A percentile compares a stretch with the other conserved stretches of the same genome.
These are phyloP conservation scores for Fusarium begoniae DNA, from an alignment of 2,329 filamentous ascomycete species.

Conservation along the genomic window DNA sequence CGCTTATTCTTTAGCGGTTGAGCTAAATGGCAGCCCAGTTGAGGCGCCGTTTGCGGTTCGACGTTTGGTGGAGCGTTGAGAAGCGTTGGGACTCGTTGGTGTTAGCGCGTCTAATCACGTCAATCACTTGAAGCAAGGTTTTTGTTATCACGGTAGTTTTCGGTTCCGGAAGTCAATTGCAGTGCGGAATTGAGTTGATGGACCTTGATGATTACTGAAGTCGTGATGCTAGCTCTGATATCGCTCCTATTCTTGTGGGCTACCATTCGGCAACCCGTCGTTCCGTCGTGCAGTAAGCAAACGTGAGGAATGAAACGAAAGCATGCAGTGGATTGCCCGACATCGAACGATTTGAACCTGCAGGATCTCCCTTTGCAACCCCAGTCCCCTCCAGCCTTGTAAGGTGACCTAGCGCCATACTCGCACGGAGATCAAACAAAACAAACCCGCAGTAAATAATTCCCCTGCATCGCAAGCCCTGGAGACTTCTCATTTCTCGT, in stretches of 20 bases:
- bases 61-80: not conserved
- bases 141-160: not conserved
- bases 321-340: not conserved
- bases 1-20: not conserved
- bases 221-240: not conserved
- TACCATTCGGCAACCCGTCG: not conserved
- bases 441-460: not conserved
- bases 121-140: not conserved
- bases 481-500: not conserved
- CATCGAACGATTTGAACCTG: not conserved
- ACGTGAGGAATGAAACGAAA: not conserved
- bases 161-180: not conserved
- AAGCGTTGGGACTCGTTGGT: not conserved
- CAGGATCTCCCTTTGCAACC: not conserved
- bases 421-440: not conserved
- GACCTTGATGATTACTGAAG: not conserved
- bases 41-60: not conserved
- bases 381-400: not conserved
- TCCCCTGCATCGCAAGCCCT: not conserved
- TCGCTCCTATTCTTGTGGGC: not conserved
- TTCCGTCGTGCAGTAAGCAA: not conserved
- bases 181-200: not conserved
- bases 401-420: not conserved
- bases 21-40: not conserved
- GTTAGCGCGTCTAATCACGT: not conserved